Conservation (phyloP, 192 early-diverging fungal species). For the Geranomyces michiganensis region DNA sequence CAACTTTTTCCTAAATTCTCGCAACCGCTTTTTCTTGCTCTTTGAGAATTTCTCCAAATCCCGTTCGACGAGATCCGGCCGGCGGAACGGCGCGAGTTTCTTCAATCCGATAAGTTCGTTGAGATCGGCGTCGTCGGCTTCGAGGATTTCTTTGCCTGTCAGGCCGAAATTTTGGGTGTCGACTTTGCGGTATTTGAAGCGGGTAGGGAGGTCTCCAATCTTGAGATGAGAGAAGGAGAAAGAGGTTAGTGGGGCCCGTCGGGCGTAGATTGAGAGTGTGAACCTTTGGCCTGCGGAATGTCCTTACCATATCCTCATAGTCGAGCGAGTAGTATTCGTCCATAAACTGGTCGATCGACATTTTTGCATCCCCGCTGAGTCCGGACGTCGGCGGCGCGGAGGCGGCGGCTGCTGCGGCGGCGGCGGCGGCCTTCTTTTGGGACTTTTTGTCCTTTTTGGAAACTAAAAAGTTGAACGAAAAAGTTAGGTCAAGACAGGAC, state of each 20-base stretch:
- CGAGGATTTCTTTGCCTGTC: slow-evolving; percentile 81
- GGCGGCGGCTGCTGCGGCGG: slow-evolving; percentile 35
- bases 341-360: slow-evolving; percentile 68
- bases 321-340: slow-evolving; percentile 91
- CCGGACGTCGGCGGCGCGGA: too few species aligned
- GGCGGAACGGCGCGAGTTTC: slow-evolving; percentile 78
- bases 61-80: slow-evolving; percentile 20
- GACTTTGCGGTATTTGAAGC: slow-evolving; percentile 93
- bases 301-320: slow-evolving; percentile 83
- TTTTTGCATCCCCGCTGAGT: slow-evolving; percentile 21
- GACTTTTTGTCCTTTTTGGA: slow-evolving; percentile 24
- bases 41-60: slow-evolving; percentile 35
- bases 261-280: not conserved
- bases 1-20: slow-evolving; percentile 46
- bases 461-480: not conserved
- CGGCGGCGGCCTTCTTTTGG: slow-evolving; percentile 22
- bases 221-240: slow-evolving; percentile 11
- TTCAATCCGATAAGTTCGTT: slow-evolving; percentile 86
- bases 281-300: not conserved
- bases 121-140: slow-evolving; percentile 87
- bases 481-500: not conserved
- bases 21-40: slow-evolving; percentile 44
- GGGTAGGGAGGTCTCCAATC: slow-evolving; percentile 79
- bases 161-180: slow-evolving; percentile 77
- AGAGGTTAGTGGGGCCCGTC: not conserved